Conservation (phyloP, 352 stramenopile species). For the Thraustotheca clavata region DNA sequence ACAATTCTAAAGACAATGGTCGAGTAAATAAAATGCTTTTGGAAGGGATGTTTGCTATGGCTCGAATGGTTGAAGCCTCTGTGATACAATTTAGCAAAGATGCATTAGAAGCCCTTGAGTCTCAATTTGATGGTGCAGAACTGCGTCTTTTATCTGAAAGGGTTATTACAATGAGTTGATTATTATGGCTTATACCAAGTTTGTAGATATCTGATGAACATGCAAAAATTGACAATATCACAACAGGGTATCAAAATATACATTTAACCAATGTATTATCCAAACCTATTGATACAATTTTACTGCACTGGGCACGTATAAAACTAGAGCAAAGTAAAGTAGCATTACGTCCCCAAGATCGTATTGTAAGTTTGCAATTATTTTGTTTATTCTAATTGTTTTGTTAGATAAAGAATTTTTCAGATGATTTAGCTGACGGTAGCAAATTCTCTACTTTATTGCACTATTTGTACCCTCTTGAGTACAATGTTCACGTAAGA, state of each 20-base stretch:
- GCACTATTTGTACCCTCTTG: slow-evolving; percentile 61
- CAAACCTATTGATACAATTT: slow-evolving; percentile 62
- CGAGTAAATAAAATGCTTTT: slow-evolving; percentile 67
- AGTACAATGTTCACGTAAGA: slow-evolving; percentile 50
- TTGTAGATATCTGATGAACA: background rate
- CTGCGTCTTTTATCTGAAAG: slow-evolving; percentile 37
- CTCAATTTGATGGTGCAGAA: slow-evolving; percentile 57
- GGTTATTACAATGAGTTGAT: background rate
- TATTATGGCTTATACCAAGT: background rate
- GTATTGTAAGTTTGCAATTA: slow-evolving; percentile 22
- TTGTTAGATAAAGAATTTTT: slow-evolving; percentile 59
- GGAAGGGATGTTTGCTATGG: slow-evolving; percentile 77
- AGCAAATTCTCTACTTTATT: slow-evolving; percentile 58
- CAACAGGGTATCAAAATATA: background rate
- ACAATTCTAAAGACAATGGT: slow-evolving; percentile 37
- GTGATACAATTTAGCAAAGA: slow-evolving; percentile 80
- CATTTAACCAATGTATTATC: slow-evolving; percentile 9
- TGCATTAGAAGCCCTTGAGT: slow-evolving; percentile 70
- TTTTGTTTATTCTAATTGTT: background rate
- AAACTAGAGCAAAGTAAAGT: slow-evolving; percentile 53
- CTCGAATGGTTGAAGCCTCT: slow-evolving; percentile 72
- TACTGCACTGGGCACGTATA: slow-evolving; percentile 72
- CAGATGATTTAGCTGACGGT: slow-evolving; percentile 54
- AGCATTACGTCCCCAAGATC: slow-evolving; percentile 54
- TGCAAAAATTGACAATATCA: slow-evolving; percentile 10